Conservation (phyloP, 2,329 filamentous ascomycete species). For the Monosporascus sp. region DNA sequence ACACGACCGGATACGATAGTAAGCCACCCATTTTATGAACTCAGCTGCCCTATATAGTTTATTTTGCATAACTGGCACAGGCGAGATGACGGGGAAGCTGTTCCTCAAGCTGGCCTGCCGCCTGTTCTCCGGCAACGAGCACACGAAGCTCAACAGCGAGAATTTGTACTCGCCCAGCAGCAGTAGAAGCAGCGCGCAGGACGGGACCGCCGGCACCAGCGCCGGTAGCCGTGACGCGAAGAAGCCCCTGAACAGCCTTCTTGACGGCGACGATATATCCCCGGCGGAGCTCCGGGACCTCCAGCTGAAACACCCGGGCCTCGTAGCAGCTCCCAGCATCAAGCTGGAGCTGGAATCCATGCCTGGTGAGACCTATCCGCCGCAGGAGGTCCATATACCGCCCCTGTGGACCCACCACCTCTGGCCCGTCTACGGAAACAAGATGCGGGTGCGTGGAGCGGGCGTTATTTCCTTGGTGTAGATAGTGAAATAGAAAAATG, state of each 20-base stretch:
- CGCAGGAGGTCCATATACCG: conserved; percentile 6
- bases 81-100: conserved; percentile 34
- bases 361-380: conserved; percentile 3
- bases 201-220: too few species aligned
- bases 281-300: neutral
- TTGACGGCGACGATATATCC: neutral
- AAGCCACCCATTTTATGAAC: neutral
- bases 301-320: neutral
- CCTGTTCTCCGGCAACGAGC: neutral
- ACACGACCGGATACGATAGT: conserved; percentile 60
- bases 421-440: conserved; percentile 17
- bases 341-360: neutral
- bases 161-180: neutral
- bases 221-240: neutral
- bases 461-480: conserved; percentile 4
- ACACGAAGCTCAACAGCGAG: neutral
- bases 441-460: conserved; percentile 4
- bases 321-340: neutral
- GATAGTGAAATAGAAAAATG: neutral
- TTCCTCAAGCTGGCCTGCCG: conserved; percentile 9
- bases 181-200: neutral
- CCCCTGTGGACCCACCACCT: conserved; percentile 10
- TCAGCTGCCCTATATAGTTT: neutral
- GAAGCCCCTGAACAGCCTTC: neutral
- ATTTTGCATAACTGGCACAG: conserved; percentile 12